A percentile compares a stretch with the other conserved stretches of the same genome.
phyloP scores from a whole-genome alignment of 257 asterid genomes.

The Solanum rostratum region DNA sequence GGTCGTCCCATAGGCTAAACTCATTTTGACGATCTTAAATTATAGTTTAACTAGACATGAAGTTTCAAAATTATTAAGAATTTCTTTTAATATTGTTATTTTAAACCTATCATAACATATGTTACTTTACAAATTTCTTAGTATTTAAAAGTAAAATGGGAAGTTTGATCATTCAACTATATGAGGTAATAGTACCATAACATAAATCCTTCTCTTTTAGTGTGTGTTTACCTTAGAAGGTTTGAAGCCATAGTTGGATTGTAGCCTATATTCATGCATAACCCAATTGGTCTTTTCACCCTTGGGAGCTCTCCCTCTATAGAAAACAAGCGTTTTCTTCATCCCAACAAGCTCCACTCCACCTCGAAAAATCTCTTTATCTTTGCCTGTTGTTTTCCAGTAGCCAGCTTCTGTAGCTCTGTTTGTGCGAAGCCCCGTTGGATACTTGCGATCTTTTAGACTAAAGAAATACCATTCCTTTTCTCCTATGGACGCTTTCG shows the following conservation, averaged over 20 bases:
- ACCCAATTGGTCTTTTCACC: conserved; percentile 90
- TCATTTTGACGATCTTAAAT: too few relatives aligned
- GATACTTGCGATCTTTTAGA: conserved; percentile 69
- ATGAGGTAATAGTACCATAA: too few relatives aligned
- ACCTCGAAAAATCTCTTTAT: conserved; percentile 61
- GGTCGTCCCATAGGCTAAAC: too few relatives aligned
- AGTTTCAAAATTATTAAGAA: too few relatives aligned
- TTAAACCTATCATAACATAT: too few relatives aligned
- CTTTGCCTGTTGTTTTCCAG: conserved; percentile 87
- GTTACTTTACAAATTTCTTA: too few relatives aligned
- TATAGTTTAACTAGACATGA: too few relatives aligned
- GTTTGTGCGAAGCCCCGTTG: conserved; percentile 65
- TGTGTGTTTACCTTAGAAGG: conserved; percentile 36
- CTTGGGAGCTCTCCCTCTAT: conserved; percentile 81
- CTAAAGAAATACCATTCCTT: conserved; percentile 84
- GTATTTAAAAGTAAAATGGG: too few relatives aligned
- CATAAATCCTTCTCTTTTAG: too few relatives aligned
- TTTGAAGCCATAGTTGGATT: conserved; percentile 38
- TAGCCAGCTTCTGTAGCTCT: conserved; percentile 80
- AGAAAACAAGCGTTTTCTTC: conserved; percentile 85
- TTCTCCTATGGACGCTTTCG: conserved; percentile 82
- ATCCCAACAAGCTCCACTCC: conserved; percentile 45
- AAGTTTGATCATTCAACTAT: too few relatives aligned
- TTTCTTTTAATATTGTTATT: too few relatives aligned
- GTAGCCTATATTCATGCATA: conserved; percentile 73